Percentiles rank a stretch among this genome's conserved stretches.
phyloP scores from a whole-genome alignment of 345 rosid genomes.

The Dovyalis caffra region DNA sequence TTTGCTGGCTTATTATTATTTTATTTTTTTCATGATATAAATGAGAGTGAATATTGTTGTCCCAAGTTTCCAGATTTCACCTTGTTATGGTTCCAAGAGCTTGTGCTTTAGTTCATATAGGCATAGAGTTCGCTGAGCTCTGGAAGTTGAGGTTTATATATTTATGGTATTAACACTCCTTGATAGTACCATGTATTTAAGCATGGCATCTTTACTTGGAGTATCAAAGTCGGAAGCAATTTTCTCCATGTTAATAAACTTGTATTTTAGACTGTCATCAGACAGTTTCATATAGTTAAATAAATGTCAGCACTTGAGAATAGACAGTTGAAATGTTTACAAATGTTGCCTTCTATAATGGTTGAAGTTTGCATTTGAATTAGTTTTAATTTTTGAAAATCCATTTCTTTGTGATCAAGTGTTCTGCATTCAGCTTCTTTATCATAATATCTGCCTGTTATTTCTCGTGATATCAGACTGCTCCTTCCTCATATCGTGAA shows the following conservation, averaged over 20 bases:
- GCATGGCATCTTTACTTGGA: background rate
- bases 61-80: background rate
- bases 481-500: background rate
- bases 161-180: background rate
- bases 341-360: background rate
- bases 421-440: background rate
- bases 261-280: background rate
- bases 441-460: background rate
- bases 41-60: background rate
- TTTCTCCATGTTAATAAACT: background rate
- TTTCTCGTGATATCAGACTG: background rate
- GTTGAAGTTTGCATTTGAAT: no score
- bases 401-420: background rate
- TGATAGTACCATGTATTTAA: background rate
- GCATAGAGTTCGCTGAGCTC: background rate
- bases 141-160: background rate
- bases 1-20: conserved; percentile 5
- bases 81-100: background rate
- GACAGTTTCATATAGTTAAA: background rate
- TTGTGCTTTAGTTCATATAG: background rate
- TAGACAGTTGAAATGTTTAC: background rate
- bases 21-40: background rate
- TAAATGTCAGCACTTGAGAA: background rate
- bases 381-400: background rate
- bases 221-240: background rate